A percentile compares a stretch with the other conserved stretches of the same genome.
Evolutionary conservation across 805 yeast species (phyloP).

Genomic region (Ogataea kodamae): DNA sequence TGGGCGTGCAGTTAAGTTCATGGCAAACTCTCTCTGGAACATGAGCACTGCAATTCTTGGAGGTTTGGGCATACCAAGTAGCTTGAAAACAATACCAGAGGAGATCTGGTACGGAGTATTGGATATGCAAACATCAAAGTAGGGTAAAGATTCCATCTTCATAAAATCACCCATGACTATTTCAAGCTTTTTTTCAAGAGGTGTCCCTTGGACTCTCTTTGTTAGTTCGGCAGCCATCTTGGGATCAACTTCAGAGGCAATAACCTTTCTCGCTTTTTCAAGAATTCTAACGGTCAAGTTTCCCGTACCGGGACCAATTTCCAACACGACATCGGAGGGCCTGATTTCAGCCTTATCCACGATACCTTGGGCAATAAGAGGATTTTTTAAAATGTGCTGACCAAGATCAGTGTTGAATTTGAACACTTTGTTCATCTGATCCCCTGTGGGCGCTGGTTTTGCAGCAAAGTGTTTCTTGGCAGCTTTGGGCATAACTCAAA

Average conservation of each 20-base stretch:
- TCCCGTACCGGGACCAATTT: conserved; percentile 99
- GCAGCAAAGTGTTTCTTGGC: conserved; percentile 59
- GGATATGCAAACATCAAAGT: conserved; percentile 92
- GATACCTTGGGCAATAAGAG: conserved; percentile 95
- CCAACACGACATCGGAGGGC: conserved; percentile 90
- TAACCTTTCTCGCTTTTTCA: conserved; percentile 90
- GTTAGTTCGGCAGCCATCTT: conserved; percentile 99
- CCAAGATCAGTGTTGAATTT: conserved; percentile 96
- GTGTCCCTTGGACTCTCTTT: conserved; percentile 96
- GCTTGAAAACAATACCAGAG: conserved; percentile 90
- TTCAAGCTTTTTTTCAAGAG: conserved; percentile 85
- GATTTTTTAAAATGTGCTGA: conserved; percentile 95
- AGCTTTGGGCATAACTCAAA: conserved; percentile 52
- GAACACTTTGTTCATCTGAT: conserved; percentile 78
- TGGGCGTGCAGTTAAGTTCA: conserved; percentile 89
- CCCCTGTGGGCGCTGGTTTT: conserved; percentile 53
- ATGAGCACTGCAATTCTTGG: conserved; percentile 93
- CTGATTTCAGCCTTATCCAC: conserved; percentile 93
- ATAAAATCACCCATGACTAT: conserved; percentile 93
- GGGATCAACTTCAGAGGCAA: conserved; percentile 99
- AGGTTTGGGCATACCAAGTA: conserved; percentile 86
- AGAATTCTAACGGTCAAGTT: conserved; percentile 89
- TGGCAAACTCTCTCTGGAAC: conserved; percentile 97
- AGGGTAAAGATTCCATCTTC: conserved; percentile 84
- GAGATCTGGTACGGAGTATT: conserved; percentile 98